These are phyloP conservation scores for Discostella pseudostelligera DNA, from an alignment of 108 stramenopile genomes.

Conservation along the genomic window DNA sequence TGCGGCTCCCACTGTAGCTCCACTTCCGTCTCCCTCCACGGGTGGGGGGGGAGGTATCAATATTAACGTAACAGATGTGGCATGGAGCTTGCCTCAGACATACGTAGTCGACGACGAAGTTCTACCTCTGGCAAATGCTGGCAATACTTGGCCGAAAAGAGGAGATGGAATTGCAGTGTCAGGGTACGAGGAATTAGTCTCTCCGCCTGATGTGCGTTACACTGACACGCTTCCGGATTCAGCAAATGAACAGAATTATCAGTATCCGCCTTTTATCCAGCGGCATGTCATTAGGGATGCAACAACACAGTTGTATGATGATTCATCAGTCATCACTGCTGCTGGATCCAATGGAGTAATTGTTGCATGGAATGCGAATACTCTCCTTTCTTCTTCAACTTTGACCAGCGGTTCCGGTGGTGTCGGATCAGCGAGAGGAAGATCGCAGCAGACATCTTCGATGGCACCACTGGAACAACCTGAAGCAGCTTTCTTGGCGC, in stretches of 20 bases:
- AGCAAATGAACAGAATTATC: conserved; percentile 1
- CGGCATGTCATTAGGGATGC: conserved; percentile 10
- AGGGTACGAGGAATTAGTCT: conserved; percentile 3
- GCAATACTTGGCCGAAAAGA: conserved; percentile 9
- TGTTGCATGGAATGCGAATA: conserved; percentile 64
- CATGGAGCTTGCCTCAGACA: conserved; percentile 72
- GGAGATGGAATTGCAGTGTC: conserved; percentile 5
- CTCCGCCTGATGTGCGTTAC: conserved; percentile 15
- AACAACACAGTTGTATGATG: conserved; percentile 20
- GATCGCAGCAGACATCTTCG: conserved; percentile 14
- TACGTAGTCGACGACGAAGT: conserved; percentile 30
- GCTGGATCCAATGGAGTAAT: conserved; percentile 85
- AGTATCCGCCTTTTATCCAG: conserved; percentile 42
- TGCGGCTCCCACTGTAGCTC: conserved; percentile 2
- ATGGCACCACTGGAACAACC: conserved; percentile 58
- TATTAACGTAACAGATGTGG: conserved; percentile 69
- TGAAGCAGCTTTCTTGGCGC: conserved; percentile 70
- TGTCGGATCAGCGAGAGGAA: conserved; percentile 18
- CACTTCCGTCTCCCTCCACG: conserved; percentile 29
- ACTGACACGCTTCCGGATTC: conserved; percentile 17
- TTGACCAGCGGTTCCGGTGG: conserved; percentile 25
- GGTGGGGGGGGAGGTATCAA: conserved; percentile 51
- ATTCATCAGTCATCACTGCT: conserved; percentile 66
- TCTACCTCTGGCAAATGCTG: neutral
- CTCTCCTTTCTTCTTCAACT: conserved; percentile 14